Evolutionary conservation across 2,329 filamentous ascomycete genomes (phyloP).

Genomic region (Ophiostoma pallidulum): DNA sequence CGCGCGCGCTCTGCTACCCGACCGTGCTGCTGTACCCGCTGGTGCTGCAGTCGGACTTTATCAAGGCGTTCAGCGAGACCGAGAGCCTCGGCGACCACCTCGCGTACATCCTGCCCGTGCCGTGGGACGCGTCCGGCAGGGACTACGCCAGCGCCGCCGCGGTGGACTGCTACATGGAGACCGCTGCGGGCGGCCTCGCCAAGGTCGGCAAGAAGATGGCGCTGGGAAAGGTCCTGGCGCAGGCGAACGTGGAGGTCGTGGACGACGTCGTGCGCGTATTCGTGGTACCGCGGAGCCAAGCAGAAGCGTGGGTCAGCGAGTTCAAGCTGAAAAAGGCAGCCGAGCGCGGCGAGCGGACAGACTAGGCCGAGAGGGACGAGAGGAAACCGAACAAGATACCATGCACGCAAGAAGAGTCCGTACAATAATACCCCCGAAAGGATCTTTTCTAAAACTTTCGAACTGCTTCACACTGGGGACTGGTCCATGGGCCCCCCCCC

Average conservation of each 20-base stretch:
- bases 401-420: neutral
- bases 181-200: slow-evolving; percentile 64
- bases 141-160: slow-evolving; percentile 61
- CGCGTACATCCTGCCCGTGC: slow-evolving; percentile 73
- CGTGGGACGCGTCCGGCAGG: slow-evolving; percentile 58
- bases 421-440: no score
- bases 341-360: slow-evolving; percentile 28
- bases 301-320: slow-evolving; percentile 68
- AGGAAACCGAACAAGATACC: neutral
- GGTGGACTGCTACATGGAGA: slow-evolving; percentile 90
- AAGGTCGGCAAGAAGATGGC: slow-evolving; percentile 82
- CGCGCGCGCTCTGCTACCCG: slow-evolving; percentile 65
- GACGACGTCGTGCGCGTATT: slow-evolving; percentile 78
- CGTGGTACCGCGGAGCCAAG: slow-evolving; percentile 64
- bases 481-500: no score
- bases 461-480: no score
- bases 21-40: slow-evolving; percentile 77
- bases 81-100: slow-evolving; percentile 70
- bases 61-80: slow-evolving; percentile 76
- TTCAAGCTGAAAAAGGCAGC: slow-evolving; percentile 66
- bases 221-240: slow-evolving; percentile 60
- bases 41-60: slow-evolving; percentile 75
- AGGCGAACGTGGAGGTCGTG: slow-evolving; percentile 72
- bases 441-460: no score
- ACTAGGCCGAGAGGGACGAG: no score